phyloP scores from a whole-genome alignment of 768 basidiomycete genomes.

The Austroboletus festivus region DNA sequence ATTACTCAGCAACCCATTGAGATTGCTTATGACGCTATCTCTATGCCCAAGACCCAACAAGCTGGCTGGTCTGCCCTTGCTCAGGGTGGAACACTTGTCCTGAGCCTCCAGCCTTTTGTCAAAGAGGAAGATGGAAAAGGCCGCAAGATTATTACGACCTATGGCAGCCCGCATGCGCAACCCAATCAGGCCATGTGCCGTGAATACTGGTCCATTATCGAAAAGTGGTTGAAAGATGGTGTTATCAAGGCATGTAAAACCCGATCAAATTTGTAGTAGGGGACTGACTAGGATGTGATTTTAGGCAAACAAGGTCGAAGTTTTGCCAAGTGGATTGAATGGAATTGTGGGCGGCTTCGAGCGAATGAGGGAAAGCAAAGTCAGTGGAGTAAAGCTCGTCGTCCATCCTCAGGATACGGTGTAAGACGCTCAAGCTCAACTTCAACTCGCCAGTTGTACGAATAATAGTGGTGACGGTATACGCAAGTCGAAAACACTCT shows the following conservation, averaged over 20 bases:
- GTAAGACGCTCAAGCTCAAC: slow-evolving; percentile 3
- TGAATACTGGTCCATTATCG: slow-evolving; percentile 19
- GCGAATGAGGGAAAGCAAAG: slow-evolving; percentile 32
- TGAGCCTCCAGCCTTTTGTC: slow-evolving; percentile 24
- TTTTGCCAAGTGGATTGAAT: slow-evolving; percentile 40
- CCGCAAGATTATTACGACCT: slow-evolving; percentile 21
- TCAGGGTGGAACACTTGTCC: slow-evolving; percentile 31
- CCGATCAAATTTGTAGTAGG: background rate
- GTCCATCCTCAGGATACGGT: slow-evolving; percentile 38
- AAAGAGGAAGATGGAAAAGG: slow-evolving; percentile 20
- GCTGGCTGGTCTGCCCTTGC: slow-evolving; percentile 33
- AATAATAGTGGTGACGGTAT: slow-evolving; percentile 6
- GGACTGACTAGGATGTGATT: background rate
- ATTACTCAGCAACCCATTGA: slow-evolving; percentile 21
- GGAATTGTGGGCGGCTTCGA: slow-evolving; percentile 38
- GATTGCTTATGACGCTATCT: slow-evolving; percentile 32
- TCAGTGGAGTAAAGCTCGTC: slow-evolving; percentile 46
- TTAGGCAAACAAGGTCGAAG: slow-evolving; percentile 41
- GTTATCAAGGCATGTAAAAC: slow-evolving; percentile 20
- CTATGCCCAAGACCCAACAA: slow-evolving; percentile 34
- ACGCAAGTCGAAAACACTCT: background rate
- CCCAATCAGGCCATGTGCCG: slow-evolving; percentile 17
- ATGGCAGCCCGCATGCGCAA: slow-evolving; percentile 21
- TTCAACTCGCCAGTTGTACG: slow-evolving; percentile 12
- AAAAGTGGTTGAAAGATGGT: slow-evolving; percentile 25